These are phyloP conservation scores for Pouteria glomerata DNA, from an alignment of 148 eudicot genomes.

Conservation along the genomic window DNA sequence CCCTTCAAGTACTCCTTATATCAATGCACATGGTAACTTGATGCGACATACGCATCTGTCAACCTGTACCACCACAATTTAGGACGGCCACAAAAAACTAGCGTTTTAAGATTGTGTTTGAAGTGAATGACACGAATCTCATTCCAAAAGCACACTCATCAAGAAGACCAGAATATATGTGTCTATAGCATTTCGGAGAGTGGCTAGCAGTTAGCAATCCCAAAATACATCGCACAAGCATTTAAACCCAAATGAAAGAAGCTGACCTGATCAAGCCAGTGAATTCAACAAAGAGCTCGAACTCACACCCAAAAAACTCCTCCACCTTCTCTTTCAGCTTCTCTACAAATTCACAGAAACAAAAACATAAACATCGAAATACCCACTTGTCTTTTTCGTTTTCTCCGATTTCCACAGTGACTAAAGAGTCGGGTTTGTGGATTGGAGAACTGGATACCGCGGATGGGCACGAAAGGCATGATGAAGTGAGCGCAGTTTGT, in stretches of 20 bases:
- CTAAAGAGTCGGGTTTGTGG: not conserved
- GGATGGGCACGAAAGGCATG: constrained; percentile 74
- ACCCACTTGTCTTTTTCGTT: not conserved
- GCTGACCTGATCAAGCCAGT: constrained; percentile 89
- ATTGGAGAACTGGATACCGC: constrained; percentile 34
- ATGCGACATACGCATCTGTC: not conserved
- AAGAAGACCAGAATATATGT: no score
- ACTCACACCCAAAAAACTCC: constrained; percentile 75
- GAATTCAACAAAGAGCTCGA: constrained; percentile 79
- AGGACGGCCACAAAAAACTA: not conserved
- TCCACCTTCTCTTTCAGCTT: constrained; percentile 75
- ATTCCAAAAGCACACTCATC: not conserved
- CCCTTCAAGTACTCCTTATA: not conserved
- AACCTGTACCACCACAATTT: not conserved
- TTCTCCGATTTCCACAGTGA: constrained; percentile 21
- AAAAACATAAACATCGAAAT: not conserved
- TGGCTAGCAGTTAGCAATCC: no score
- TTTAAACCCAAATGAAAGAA: not conserved
- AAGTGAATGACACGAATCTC: not conserved
- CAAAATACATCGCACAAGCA: no score
- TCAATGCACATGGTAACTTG: not conserved
- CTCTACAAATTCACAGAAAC: constrained; percentile 24
- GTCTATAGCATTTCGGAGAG: no score
- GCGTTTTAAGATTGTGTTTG: not conserved
- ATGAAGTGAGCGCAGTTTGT: constrained; percentile 72